These are phyloP conservation scores for Triangularia verruculosa DNA, from an alignment of 2,329 filamentous ascomycete species.

Conservation along the genomic window DNA sequence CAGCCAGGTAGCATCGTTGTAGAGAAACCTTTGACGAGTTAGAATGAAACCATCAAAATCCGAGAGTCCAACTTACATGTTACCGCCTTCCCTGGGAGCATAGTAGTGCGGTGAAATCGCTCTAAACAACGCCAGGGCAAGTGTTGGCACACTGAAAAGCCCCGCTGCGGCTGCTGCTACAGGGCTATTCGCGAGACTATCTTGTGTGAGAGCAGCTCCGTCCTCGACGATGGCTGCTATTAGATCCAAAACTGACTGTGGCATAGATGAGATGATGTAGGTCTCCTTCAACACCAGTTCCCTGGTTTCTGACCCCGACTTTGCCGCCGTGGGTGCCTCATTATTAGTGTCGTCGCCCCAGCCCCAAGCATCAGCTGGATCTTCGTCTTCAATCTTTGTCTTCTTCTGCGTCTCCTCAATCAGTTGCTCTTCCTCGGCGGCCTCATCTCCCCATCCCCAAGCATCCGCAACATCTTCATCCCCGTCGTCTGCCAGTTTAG, in stretches of 20 bases:
- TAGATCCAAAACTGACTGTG: conserved; percentile 69
- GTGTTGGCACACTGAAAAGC: conserved; percentile 68
- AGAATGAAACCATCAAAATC: conserved; percentile 16
- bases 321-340: conserved; percentile 30
- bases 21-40: conserved; percentile 51
- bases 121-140: conserved; percentile 74
- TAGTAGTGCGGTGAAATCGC: conserved; percentile 76
- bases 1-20: conserved; percentile 65
- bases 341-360: conserved; percentile 56
- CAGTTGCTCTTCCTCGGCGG: conserved; percentile 20
- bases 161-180: conserved; percentile 67
- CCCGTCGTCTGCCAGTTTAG: conserved; percentile 28
- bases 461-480: conserved; percentile 38
- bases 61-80: conserved; percentile 51
- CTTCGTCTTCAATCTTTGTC: conserved; percentile 30
- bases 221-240: conserved; percentile 61
- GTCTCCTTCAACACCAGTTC: conserved; percentile 79
- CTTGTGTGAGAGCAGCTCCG: conserved; percentile 55
- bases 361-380: conserved; percentile 40
- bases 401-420: conserved; percentile 20
- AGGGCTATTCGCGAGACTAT: conserved; percentile 47
- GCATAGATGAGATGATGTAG: conserved; percentile 86
- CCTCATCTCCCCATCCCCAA: conserved; percentile 35
- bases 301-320: conserved; percentile 37
- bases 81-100: conserved; percentile 56